Conservation (phyloP, 2,329 filamentous ascomycete genomes). For the Ascochyta viciae-villosae region DNA sequence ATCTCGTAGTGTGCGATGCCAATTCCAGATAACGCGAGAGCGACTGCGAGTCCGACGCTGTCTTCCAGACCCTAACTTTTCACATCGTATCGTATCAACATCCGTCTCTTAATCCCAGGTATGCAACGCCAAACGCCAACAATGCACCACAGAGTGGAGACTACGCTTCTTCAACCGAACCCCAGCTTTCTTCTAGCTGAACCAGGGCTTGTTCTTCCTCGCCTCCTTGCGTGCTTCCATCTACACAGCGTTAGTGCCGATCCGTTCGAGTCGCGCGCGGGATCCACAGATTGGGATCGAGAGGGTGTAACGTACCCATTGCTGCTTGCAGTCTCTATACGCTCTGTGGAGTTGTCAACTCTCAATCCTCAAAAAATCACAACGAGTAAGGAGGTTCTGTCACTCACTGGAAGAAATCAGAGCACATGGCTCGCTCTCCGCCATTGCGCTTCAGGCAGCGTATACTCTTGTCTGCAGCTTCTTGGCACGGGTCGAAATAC, state of each 20-base stretch:
- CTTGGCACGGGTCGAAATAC: conserved; percentile 95
- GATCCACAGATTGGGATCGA: neutral
- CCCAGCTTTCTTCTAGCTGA: conserved; percentile 14
- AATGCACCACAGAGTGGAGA: conserved; percentile 12
- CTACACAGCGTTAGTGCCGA: conserved; percentile 17
- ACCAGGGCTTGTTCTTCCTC: conserved; percentile 30
- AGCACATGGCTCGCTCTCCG: conserved; percentile 87
- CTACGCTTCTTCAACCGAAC: neutral
- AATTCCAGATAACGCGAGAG: too few species aligned
- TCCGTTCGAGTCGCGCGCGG: neutral
- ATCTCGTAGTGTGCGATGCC: too few species aligned
- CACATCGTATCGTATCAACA: neutral
- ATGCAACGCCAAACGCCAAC: conserved; percentile 10
- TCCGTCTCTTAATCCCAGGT: conserved; percentile 1
- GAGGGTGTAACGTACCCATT: conserved; percentile 72
- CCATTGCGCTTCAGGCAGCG: conserved; percentile 88
- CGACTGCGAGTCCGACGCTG: too few species aligned
- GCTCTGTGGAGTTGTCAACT: conserved; percentile 62
- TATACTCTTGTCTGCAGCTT: conserved; percentile 84
- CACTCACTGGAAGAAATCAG: conserved; percentile 88
- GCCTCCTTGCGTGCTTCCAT: conserved; percentile 35
- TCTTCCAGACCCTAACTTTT: too few species aligned
- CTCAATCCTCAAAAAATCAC: neutral
- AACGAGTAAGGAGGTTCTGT: too few species aligned
- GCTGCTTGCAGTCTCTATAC: conserved; percentile 93